Conservation (phyloP, 176 grass and related monocot species). For the Panicum miliaceum region DNA sequence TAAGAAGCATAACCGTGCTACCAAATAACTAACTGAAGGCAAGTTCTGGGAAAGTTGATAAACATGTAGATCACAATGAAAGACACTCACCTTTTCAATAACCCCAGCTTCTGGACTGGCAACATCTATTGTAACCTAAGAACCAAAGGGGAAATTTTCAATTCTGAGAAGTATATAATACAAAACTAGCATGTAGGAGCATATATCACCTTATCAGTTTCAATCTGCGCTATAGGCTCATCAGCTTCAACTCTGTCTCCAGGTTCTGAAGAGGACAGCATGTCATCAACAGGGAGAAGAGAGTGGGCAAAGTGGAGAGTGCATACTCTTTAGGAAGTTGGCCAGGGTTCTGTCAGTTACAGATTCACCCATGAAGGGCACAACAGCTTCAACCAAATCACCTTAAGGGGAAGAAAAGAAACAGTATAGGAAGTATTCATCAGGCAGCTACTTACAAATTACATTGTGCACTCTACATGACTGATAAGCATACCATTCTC, state of each 20-base stretch:
- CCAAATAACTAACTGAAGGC: slow-evolving; percentile 20
- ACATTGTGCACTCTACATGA: neutral
- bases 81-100: slow-evolving; percentile 70
- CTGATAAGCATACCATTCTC: slow-evolving; percentile 63
- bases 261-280: slow-evolving; percentile 65
- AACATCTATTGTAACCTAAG: slow-evolving; percentile 95
- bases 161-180: slow-evolving; percentile 30
- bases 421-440: slow-evolving; percentile 20
- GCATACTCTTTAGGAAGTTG: slow-evolving; percentile 89
- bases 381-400: slow-evolving; percentile 80
- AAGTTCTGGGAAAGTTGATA: neutral
- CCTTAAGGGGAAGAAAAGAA: slow-evolving; percentile 42
- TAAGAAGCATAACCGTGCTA: slow-evolving; percentile 32
- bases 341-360: slow-evolving; percentile 97
- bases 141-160: slow-evolving; percentile 22
- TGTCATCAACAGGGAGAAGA: slow-evolving; percentile 29
- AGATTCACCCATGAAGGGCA: slow-evolving; percentile 99
- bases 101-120: slow-evolving; percentile 82
- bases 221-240: slow-evolving; percentile 94
- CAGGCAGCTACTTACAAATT: slow-evolving; percentile 30
- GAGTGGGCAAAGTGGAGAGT: neutral
- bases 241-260: slow-evolving; percentile 87
- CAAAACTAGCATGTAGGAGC: slow-evolving; percentile 21
- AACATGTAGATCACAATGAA: slow-evolving; percentile 36
- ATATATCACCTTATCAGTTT: slow-evolving; percentile 86